Evolutionary conservation across 2,329 filamentous ascomycete genomes (phyloP), one percentile per base, ranked within the genome.

Genomic region (Podosphaera xanthii): DNA sequence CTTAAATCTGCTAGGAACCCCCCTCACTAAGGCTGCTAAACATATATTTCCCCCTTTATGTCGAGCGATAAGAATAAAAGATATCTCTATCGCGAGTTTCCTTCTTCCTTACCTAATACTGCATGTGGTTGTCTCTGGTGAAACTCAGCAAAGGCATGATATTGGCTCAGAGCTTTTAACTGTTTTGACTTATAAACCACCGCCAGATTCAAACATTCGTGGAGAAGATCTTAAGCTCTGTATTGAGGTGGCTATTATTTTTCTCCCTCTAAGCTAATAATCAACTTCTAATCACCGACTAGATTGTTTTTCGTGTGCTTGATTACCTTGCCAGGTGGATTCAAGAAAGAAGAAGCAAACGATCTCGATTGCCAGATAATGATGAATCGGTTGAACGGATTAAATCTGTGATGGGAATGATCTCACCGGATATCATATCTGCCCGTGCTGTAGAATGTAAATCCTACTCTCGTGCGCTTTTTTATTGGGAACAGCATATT

Each of bases 281-380:
- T 14, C 58, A 14, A 12, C 7, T 33, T 54, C 33, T 33, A 30
- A 33, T 33, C 22, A n/a, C 35, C 9, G 8, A 34, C 31, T 60
- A 92, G 86, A 88, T 86, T 60, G 83, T 96, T 1, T 98, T 98
- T 69, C 81, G 84, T 54, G 80, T 94, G 3, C 76, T 98, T 0
- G 94, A 98, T 69, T 97, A 98, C 69, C 79, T 91, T 61, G 89
- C 88, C 67, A 79, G 84, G 63, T 98, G 91, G 89, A 74, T 94
- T 33, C 88, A 95, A 65, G 80, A 84, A 59, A 94, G 64, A 60
- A 52, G 61, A 5, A 61, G 60, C 35, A 60, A 59, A 36, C 63
- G 52, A 44, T 59, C 63, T 58, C 57, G 57, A 46, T 62, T 61
- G 31, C 59, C 59, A 77, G 81, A 60, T 75, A 76, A 60, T 10